These are phyloP conservation scores for Agroathelia rolfsii DNA, from an alignment of 1,284 basidiomycete genomes.

Conservation along the genomic window DNA sequence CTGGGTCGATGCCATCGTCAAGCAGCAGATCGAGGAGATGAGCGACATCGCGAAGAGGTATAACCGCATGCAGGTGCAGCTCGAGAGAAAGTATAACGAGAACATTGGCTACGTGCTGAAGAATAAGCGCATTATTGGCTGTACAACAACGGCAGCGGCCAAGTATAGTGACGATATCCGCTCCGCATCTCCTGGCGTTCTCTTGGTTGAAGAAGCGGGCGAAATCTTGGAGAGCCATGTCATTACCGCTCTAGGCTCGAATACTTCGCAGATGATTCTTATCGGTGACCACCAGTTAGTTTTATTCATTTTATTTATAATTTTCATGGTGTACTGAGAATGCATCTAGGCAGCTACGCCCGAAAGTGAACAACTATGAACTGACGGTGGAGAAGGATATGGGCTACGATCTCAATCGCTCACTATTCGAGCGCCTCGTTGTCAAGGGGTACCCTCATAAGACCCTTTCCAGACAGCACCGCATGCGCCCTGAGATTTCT, in stretches of 20 bases:
- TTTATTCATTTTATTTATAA: not conserved
- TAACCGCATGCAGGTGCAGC: constrained; percentile 27
- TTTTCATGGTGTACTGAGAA: constrained; percentile 4
- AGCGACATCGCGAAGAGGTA: constrained; percentile 28
- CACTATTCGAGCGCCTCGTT: constrained; percentile 60
- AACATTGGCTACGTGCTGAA: constrained; percentile 27
- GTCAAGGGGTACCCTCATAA: constrained; percentile 49
- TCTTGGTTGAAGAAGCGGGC: constrained; percentile 62
- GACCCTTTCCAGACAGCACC: constrained; percentile 45
- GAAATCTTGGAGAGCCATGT: constrained; percentile 62
- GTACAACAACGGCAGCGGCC: constrained; percentile 59
- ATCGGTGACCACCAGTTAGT: constrained; percentile 57
- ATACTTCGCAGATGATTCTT: constrained; percentile 44
- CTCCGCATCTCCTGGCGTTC: constrained; percentile 33
- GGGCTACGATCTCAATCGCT: constrained; percentile 52
- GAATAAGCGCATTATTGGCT: constrained; percentile 51
- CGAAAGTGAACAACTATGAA: constrained; percentile 53
- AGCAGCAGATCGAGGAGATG: constrained; percentile 27
- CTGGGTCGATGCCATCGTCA: constrained; percentile 34
- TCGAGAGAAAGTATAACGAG: constrained; percentile 29
- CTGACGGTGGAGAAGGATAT: constrained; percentile 57
- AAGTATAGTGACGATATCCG: constrained; percentile 41
- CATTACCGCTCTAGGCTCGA: constrained; percentile 39
- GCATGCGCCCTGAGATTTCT: constrained; percentile 65
- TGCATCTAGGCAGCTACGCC: constrained; percentile 47